Percentiles rank a stretch among this genome's conserved stretches.
Evolutionary conservation across 1,284 basidiomycete species (phyloP).

Genomic region (Ceratobasidium papillatum): DNA sequence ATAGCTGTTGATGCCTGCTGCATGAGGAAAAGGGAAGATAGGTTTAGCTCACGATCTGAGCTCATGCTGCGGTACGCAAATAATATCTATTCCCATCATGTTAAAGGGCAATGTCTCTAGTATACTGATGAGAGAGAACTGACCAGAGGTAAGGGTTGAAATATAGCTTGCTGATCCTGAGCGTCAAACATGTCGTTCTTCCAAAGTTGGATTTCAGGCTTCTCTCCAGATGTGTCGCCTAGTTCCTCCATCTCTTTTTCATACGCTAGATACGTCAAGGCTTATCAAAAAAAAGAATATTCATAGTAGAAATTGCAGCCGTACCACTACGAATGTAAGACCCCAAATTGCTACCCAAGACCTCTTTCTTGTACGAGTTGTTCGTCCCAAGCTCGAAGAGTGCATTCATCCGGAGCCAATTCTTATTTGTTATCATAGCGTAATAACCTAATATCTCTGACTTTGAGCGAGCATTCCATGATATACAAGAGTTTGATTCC

Average conservation of each 20-base stretch:
- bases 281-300: too few relatives aligned
- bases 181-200: not conserved
- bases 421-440: conserved; percentile 31
- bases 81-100: not conserved
- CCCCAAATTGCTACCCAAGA: conserved; percentile 16
- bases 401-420: conserved; percentile 25
- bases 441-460: conserved; percentile 13
- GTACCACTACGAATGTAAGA: conserved; percentile 26
- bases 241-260: conserved; percentile 19
- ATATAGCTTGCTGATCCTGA: not conserved
- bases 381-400: conserved; percentile 32
- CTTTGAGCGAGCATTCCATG: not conserved
- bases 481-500: too few relatives aligned
- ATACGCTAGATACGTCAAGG: conserved; percentile 12
- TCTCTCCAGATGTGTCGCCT: conserved; percentile 16
- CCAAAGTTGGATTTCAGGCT: conserved; percentile 3
- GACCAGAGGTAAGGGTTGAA: conserved; percentile 29
- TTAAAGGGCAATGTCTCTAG: not conserved
- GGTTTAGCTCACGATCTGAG: not conserved
- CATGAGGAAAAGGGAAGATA: conserved; percentile 8
- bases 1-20: conserved; percentile 29
- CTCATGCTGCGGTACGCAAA: conserved; percentile 20
- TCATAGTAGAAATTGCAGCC: not conserved
- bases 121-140: not conserved
- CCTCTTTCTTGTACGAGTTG: conserved; percentile 32